phyloP scores from a whole-genome alignment of 345 rosid genomes.

The Erucastrum elatum region DNA sequence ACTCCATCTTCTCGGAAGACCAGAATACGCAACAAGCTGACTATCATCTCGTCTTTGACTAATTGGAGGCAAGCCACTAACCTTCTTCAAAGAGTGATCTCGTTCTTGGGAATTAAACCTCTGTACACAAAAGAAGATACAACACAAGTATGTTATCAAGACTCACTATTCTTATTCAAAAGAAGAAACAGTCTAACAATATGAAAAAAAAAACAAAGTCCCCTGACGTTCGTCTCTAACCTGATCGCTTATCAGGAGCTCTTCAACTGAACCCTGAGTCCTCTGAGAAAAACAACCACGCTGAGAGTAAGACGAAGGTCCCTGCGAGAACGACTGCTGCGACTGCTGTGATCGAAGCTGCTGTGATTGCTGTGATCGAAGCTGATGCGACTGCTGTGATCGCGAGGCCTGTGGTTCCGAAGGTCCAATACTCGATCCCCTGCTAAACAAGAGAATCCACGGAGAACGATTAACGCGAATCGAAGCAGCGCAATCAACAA shows the following conservation, averaged over 20 bases:
- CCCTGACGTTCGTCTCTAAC: neutral
- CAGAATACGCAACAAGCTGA: neutral
- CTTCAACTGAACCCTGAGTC: neutral
- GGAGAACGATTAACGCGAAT: neutral
- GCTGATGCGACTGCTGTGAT: constrained; percentile 55
- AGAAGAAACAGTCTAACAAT: neutral
- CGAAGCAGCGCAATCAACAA: neutral
- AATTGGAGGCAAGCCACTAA: neutral
- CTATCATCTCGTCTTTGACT: neutral
- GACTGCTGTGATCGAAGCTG: neutral
- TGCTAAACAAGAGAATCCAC: constrained; percentile 24
- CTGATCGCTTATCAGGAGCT: neutral
- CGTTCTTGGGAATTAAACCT: neutral
- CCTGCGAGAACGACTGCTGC: neutral
- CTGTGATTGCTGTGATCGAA: constrained; percentile 54
- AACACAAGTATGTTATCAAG: neutral
- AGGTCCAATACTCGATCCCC: constrained; percentile 53
- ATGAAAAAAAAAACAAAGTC: neutral
- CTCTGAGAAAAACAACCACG: neutral
- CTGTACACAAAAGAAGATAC: neutral
- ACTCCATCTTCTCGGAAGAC: neutral
- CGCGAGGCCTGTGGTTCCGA: constrained; percentile 52
- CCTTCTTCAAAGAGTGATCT: neutral
- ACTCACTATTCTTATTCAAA: neutral
- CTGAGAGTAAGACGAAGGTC: neutral